Base-by-base conservation (phyloP, 2,329 filamentous ascomycete genomes). In the Geosmithia flava region DNA sequence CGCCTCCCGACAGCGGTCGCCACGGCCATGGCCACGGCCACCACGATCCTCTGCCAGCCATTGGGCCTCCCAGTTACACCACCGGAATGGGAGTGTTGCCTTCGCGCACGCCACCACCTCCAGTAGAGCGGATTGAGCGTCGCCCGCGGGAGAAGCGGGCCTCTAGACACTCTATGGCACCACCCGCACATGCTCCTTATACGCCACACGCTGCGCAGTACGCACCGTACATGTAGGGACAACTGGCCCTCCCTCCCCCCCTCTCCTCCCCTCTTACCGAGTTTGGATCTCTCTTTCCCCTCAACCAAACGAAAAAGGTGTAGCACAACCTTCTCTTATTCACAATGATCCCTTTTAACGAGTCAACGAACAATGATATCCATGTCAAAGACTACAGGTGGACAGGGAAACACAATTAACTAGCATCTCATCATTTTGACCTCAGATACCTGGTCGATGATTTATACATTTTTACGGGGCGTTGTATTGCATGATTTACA, bases 1-100 rank as follows among this genome's bases (percentile, higher is more conserved):
- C 58, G 3, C 62, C 63, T 11, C 60, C 69, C 20, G 64, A 64
- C n/a, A 62, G 62, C 50, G 62, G 66, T 37, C 39, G 44, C 45
- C 20, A 47, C 44, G 30, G 46, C 46, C 17, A 30, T 37, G 33
- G 44, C 45, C 20, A 47, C 44, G 30, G 46, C 46, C 17, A 30
- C 33, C 42, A 44, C 20, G 42, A 30, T 10, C 29, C 17, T 17
- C 41, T 42, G 4, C 47, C 40, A 15, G 40, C 41, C 20, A 20
- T 43, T n/a, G 20, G 23, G 13, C 15, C 10, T 44, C 10, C 47
- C 13, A 8, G 7, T 16, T 48, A 39, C 19, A 16, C 20, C 16
- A 20, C 37, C 27, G 15, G 16, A n/a, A 37, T 30, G 17, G 17
- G 20, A 4, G 53, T 46, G 20, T 52, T 58, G 42, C 57, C 57